Conservation (phyloP, 1,284 basidiomycete species). For the Ceratobasidium sp. region DNA sequence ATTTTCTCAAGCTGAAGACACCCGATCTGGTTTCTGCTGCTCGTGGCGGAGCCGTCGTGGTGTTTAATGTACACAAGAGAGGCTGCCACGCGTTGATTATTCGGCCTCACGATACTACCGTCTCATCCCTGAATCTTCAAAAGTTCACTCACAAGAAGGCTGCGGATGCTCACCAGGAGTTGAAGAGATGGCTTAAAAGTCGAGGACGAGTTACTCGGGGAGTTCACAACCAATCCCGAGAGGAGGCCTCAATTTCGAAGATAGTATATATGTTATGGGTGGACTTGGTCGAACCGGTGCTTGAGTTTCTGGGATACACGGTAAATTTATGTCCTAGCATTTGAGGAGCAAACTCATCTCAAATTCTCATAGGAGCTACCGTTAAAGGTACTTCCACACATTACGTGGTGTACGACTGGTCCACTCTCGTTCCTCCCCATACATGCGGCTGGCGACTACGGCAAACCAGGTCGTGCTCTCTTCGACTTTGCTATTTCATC, state of each 20-base stretch:
- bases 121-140: background rate
- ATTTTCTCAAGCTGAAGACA: background rate
- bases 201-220: background rate
- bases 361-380: background rate
- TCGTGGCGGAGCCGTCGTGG: background rate
- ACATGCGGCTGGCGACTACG: conserved; percentile 56
- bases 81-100: background rate
- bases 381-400: conserved; percentile 45
- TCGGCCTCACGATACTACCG: background rate
- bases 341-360: background rate
- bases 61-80: background rate
- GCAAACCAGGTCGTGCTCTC: conserved; percentile 26
- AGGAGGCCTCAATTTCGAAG: background rate
- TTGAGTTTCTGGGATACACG: conserved; percentile 9
- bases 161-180: background rate
- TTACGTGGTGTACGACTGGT: conserved; percentile 59
- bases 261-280: conserved; percentile 43
- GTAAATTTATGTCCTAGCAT: background rate
- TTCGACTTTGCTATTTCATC: conserved; percentile 53
- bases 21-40: background rate
- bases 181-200: background rate
- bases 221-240: background rate
- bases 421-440: conserved; percentile 56
- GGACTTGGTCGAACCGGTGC: conserved; percentile 34
- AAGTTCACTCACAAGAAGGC: background rate